Base-by-base conservation (phyloP, 129 eudicot species). In the Tagetes patula region DNA sequence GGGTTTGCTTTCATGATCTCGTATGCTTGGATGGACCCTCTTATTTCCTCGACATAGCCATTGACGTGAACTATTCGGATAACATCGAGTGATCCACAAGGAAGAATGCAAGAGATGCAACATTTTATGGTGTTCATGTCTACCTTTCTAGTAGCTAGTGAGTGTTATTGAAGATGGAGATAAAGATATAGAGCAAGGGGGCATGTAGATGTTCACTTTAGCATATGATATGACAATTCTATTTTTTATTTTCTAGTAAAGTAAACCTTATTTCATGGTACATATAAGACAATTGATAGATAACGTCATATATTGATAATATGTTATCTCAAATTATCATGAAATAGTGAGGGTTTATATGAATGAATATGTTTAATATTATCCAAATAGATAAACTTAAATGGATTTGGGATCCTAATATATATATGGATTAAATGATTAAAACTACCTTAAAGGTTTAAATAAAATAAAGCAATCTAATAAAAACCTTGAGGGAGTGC, bases 41-140 rank as follows among this genome's bases (percentile, higher is more conserved):
- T 58, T 70, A 90, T 79, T 66, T 90, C 96, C 61, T 90, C 91
- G 1, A 90, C 89, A 1, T 62, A 83, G 38, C 96, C 96, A 47
- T 85, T 85, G 4, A 87, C 11, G 46, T 90, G 96, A 8, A 90
- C 91, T 37, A 90, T 85, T 4, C 96, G 81, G 74, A 90, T 84
- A 52, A 90, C 96, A 53, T 87, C 95, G 10, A 90, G 86, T 6
- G 87, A 74, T 1, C 96, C 96, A 50, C 96, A 90, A 38, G 96
- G 96, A 60, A 90, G 87, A 78, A 90, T 83, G 82, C 96, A 90
- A 40, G 96, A 90, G 60, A 90, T 82, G 86, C 89, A 90, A 74
- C 96, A 90, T 73, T 91, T 87, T 38, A 90, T 83, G 48, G 84
- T 69, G 63, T 84, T 87, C 91, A 85, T 84, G 68, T 61, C 73